Percentiles rank a stretch among this genome's conserved stretches.
Conservation (phyloP, 257 asterid genomes). For the Osmanthus fragrans region DNA sequence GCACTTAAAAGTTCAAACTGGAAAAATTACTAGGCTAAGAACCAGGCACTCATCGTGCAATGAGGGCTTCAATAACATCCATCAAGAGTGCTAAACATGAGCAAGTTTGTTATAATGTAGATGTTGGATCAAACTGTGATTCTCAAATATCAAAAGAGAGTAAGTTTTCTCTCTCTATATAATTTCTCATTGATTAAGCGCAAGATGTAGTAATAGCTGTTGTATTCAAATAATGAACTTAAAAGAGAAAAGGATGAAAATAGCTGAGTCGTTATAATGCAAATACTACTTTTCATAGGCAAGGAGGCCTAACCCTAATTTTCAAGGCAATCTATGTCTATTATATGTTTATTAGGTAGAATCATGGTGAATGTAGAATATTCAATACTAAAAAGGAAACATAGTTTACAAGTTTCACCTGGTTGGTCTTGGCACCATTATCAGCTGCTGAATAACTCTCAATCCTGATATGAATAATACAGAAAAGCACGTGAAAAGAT, state of each 20-base stretch:
- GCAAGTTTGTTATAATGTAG: neutral
- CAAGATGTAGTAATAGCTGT: neutral
- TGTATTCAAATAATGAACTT: neutral
- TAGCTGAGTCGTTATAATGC: neutral
- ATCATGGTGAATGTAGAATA: slow-evolving; percentile 2
- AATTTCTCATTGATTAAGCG: neutral
- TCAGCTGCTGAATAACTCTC: slow-evolving; percentile 26
- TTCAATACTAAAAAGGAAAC: slow-evolving; percentile 6
- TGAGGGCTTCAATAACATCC: neutral
- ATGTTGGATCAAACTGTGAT: neutral
- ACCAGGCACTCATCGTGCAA: neutral
- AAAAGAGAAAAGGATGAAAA: neutral
- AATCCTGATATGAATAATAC: slow-evolving; percentile 32
- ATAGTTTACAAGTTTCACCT: slow-evolving; percentile 39
- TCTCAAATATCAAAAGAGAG: neutral
- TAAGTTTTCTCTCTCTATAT: neutral
- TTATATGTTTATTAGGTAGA: neutral
- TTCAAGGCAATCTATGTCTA: neutral
- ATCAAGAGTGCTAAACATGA: neutral
- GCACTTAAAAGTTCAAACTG: neutral
- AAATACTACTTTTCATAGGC: neutral
- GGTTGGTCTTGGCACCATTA: slow-evolving; percentile 40
- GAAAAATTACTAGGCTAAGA: neutral
- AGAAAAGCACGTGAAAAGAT: slow-evolving; percentile 16
- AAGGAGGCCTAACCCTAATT: neutral